phyloP scores from a whole-genome alignment of 1,139 yeast genomes.

The Tardiomyces depauwii region DNA sequence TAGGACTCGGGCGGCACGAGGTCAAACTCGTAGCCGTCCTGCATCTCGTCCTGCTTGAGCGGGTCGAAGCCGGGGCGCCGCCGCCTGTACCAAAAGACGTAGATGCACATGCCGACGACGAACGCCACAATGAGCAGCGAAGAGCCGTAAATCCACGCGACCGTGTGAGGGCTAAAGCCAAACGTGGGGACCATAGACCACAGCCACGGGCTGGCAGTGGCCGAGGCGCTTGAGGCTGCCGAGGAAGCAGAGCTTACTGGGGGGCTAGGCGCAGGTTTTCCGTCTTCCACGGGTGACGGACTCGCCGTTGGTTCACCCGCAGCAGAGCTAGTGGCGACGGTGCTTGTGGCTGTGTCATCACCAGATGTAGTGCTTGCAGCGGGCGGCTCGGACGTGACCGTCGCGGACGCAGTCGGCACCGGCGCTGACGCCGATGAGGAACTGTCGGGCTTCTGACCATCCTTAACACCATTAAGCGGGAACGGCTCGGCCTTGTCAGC shows the following conservation, averaged over 20 bases:
- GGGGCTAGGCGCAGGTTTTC: neutral
- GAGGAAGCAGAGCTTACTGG: neutral
- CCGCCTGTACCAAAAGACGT: slow-evolving; percentile 18
- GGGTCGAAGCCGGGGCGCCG: slow-evolving; percentile 5
- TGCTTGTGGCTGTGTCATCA: slow-evolving; percentile 1
- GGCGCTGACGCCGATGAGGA: neutral
- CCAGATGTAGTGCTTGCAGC: slow-evolving; percentile 5
- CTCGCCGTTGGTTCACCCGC: slow-evolving; percentile 1
- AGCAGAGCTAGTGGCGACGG: slow-evolving; percentile 5
- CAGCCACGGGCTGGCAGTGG: neutral
- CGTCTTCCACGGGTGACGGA: neutral
- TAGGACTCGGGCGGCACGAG: slow-evolving; percentile 15
- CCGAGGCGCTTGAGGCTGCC: neutral
- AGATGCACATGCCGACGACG: slow-evolving; percentile 17
- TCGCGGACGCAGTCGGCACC: neutral
- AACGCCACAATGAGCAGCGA: slow-evolving; percentile 20
- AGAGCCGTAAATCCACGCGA: slow-evolving; percentile 26
- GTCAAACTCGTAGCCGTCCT: slow-evolving; percentile 19
- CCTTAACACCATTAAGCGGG: slow-evolving; percentile 19
- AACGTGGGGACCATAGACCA: slow-evolving; percentile 24
- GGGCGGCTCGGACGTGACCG: slow-evolving; percentile 6
- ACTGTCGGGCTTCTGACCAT: neutral
- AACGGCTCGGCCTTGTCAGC: slow-evolving; percentile 44
- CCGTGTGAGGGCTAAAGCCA: slow-evolving; percentile 22
- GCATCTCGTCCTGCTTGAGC: slow-evolving; percentile 5